Conservation (phyloP, 2,329 filamentous ascomycete genomes). For the Graphilbum sp. region DNA sequence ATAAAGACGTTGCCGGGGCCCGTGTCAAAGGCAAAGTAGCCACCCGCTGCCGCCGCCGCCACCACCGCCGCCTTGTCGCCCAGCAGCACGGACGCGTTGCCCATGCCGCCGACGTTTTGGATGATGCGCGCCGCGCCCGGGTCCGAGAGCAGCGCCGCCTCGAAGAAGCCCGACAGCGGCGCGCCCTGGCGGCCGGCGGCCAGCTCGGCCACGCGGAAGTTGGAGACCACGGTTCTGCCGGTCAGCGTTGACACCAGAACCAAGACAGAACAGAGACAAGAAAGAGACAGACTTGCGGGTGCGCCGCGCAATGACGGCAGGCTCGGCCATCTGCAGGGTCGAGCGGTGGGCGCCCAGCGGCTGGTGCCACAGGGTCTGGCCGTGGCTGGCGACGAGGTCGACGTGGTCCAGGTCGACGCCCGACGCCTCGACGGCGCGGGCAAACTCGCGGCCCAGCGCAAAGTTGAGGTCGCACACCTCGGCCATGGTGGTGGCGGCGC, state of each 20-base stretch:
- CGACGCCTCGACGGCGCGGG: not conserved
- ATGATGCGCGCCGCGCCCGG: not conserved
- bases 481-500: constrained; percentile 1
- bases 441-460: constrained; percentile 1
- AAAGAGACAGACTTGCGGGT: not conserved
- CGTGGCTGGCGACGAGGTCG: not conserved
- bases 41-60: not conserved
- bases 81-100: constrained; percentile 1
- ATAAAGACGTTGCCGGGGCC: constrained; percentile 1
- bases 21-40: constrained; percentile 1
- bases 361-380: constrained; percentile 1
- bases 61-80: not conserved
- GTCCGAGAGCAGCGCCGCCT: not conserved
- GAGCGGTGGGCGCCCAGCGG: not conserved
- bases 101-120: constrained; percentile 1
- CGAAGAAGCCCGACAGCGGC: constrained; percentile 1
- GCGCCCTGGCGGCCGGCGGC: constrained; percentile 1
- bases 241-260: too few species aligned
- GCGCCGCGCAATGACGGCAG: not conserved
- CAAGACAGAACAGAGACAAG: not conserved
- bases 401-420: not conserved
- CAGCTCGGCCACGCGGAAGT: constrained; percentile 1
- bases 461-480: constrained; percentile 2
- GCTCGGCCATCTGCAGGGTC: constrained; percentile 2
- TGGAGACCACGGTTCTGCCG: not conserved